Evolutionary conservation across 176 grass and related monocot species (phyloP).

Genomic region (Puya raimondii): DNA sequence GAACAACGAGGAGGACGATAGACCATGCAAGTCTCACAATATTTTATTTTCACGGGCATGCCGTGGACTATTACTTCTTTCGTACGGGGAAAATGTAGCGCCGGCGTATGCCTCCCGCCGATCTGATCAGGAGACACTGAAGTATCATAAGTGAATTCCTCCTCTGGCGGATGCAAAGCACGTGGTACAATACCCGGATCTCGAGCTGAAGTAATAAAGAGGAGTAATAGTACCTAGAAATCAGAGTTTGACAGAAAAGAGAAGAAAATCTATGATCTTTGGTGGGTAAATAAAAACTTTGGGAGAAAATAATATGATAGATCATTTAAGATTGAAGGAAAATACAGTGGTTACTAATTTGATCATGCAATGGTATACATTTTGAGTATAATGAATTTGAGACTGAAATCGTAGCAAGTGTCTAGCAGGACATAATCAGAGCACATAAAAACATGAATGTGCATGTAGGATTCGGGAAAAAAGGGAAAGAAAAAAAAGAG

Average conservation of each 20-base stretch:
- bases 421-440: not conserved
- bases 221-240: constrained; percentile 48
- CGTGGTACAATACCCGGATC: constrained; percentile 80
- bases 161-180: constrained; percentile 56
- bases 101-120: constrained; percentile 29
- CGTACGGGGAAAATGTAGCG: constrained; percentile 43
- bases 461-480: not conserved
- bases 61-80: constrained; percentile 67
- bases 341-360: not conserved
- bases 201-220: constrained; percentile 55
- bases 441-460: not conserved
- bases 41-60: constrained; percentile 60
- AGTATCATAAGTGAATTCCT: constrained; percentile 59
- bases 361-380: not conserved
- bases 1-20: constrained; percentile 74
- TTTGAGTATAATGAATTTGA: not conserved
- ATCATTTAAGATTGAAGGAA: not conserved
- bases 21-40: constrained; percentile 88
- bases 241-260: constrained; percentile 4
- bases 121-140: constrained; percentile 18
- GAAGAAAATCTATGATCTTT: not conserved
- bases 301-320: not conserved
- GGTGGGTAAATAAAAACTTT: not conserved
- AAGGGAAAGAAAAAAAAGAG: no score
- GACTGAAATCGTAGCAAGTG: not conserved